Evolutionary conservation across 495 filamentous ascomycete species (phyloP).

Genomic region (Lentithecium fluviatile): DNA sequence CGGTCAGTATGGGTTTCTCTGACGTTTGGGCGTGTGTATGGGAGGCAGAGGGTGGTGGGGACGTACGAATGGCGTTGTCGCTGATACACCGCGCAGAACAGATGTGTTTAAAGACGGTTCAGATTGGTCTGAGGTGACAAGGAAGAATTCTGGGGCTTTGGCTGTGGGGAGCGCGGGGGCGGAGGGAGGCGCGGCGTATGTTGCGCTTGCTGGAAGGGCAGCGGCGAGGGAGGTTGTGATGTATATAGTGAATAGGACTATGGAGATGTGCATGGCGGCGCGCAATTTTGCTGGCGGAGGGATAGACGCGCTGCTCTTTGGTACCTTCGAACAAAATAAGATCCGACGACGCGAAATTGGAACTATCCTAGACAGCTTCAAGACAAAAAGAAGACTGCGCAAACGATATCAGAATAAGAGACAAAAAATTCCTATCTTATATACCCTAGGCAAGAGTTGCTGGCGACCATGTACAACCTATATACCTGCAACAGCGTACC

Average conservation of each 20-base stretch:
- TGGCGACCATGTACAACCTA: not conserved
- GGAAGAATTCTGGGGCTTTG: constrained; percentile 21
- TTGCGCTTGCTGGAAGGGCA: not conserved
- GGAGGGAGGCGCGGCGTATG: not conserved
- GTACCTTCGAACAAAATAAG: too few species aligned
- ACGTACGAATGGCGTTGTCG: constrained; percentile 28
- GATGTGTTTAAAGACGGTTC: constrained; percentile 15
- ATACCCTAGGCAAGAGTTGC: too few species aligned
- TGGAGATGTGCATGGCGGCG: constrained; percentile 4
- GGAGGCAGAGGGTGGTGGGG: not conserved
- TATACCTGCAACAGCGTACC: not conserved
- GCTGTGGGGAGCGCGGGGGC: not conserved
- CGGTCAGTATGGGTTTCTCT: not conserved
- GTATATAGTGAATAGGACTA: too few species aligned
- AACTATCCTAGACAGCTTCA: too few species aligned
- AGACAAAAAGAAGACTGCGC: too few species aligned
- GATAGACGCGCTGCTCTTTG: too few species aligned
- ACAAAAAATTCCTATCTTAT: too few species aligned
- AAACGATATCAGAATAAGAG: too few species aligned
- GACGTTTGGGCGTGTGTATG: not conserved
- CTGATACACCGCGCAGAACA: constrained; percentile 15
- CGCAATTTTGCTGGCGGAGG: too few species aligned
- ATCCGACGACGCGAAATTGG: too few species aligned
- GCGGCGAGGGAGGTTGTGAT: not conserved
- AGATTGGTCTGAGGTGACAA: constrained; percentile 22